Conservation (phyloP, 768 basidiomycete genomes). For the Pisolithus microcarpus region DNA sequence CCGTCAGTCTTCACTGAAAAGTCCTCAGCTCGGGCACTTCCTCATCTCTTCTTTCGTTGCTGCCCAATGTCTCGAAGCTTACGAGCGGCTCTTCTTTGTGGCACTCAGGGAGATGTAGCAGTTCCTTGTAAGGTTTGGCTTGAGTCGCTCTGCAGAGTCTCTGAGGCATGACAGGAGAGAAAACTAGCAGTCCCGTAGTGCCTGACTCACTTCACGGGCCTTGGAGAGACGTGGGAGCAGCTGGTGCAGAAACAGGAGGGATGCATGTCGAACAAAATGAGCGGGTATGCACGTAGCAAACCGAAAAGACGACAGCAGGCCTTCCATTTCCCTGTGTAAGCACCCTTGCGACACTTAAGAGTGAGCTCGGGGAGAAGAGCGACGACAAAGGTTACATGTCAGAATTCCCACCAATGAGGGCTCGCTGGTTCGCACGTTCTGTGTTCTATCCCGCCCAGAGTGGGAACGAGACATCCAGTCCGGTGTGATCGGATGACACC, state of each 20-base stretch:
- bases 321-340: too few species aligned
- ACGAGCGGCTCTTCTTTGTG: conserved; percentile 42
- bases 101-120: conserved; percentile 48
- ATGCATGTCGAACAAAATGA: too few species aligned
- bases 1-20: conserved; percentile 25
- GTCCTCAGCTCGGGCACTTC: conserved; percentile 46
- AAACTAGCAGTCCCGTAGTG: conserved; percentile 55
- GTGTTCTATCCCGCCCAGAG: too few species aligned
- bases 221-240: conserved; percentile 59
- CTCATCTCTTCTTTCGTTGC: conserved; percentile 7
- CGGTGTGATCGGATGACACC: too few species aligned
- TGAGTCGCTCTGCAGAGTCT: conserved; percentile 39
- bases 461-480: too few species aligned
- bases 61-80: conserved; percentile 39
- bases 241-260: conserved; percentile 42
- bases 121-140: conserved; percentile 26
- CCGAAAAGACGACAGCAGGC: too few species aligned
- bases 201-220: conserved; percentile 53
- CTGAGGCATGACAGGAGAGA: conserved; percentile 51
- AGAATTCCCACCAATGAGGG: too few species aligned
- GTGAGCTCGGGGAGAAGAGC: too few species aligned
- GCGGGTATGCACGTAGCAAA: too few species aligned
- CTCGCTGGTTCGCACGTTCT: too few species aligned
- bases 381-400: too few species aligned
- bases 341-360: too few species aligned